These are phyloP conservation scores for Trypanosoma mega DNA, from an alignment of 208 protist species.

Conservation along the genomic window DNA sequence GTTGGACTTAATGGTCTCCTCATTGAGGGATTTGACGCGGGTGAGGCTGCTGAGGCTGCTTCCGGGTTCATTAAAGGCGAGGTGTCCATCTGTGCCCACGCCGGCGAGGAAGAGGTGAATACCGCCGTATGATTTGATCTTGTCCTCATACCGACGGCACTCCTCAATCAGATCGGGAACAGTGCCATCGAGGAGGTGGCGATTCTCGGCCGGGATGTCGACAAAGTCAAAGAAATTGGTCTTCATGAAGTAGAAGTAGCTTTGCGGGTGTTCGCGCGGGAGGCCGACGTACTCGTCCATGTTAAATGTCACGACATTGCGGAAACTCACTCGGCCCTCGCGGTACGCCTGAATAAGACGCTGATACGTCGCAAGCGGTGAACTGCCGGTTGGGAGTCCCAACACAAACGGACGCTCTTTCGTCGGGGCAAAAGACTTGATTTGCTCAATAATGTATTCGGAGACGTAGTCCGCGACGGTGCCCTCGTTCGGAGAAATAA, in stretches of 20 bases:
- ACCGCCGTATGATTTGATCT: slow-evolving; percentile 85
- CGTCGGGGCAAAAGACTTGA: slow-evolving; percentile 81
- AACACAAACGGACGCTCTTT: slow-evolving; percentile 88
- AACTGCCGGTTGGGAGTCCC: slow-evolving; percentile 91
- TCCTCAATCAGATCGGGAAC: slow-evolving; percentile 84
- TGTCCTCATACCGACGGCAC: slow-evolving; percentile 93
- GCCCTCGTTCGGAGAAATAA: slow-evolving; percentile 74
- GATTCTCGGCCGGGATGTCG: slow-evolving; percentile 89
- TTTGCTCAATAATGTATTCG: slow-evolving; percentile 87
- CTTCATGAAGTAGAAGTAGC: slow-evolving; percentile 96
- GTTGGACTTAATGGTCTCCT: slow-evolving; percentile 94
- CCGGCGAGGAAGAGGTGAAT: slow-evolving; percentile 96
- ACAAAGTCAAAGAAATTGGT: slow-evolving; percentile 95
- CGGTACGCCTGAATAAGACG: slow-evolving; percentile 84
- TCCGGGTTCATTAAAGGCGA: slow-evolving; percentile 97
- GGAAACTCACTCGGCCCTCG: slow-evolving; percentile 86
- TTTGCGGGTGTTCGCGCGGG: slow-evolving; percentile 89
- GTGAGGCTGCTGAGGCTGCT: slow-evolving; percentile 85
- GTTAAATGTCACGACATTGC: slow-evolving; percentile 95
- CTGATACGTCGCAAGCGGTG: slow-evolving; percentile 90
- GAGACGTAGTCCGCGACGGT: slow-evolving; percentile 74
- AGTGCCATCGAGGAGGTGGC: slow-evolving; percentile 94
- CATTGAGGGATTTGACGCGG: slow-evolving; percentile 92
- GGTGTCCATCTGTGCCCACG: slow-evolving; percentile 92
- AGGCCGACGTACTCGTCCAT: slow-evolving; percentile 97